Conservation (phyloP, 768 basidiomycete species). For the Kwoniella sp. region DNA sequence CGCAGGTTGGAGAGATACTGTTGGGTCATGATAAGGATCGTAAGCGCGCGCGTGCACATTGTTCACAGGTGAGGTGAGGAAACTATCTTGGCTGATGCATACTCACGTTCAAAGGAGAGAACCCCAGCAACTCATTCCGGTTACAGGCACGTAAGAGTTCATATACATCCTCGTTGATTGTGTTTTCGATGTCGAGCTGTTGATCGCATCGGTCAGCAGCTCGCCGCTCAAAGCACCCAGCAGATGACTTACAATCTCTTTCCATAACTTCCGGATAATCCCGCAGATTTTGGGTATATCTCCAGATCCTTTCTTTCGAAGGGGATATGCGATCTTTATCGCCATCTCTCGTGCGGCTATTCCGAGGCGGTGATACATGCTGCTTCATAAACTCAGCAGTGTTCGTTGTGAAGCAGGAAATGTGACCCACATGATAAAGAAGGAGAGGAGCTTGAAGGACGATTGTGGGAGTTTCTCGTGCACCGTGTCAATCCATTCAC, state of each 20-base stretch:
- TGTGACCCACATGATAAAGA: slow-evolving; percentile 25
- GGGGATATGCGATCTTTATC: slow-evolving; percentile 17
- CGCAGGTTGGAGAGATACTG: slow-evolving; percentile 33
- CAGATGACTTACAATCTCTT: slow-evolving; percentile 24
- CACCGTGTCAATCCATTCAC: slow-evolving; percentile 29
- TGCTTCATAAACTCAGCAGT: not conserved
- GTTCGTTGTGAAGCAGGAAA: not conserved
- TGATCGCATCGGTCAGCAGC: not conserved
- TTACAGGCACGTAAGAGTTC: slow-evolving; percentile 12
- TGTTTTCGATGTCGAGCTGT: slow-evolving; percentile 16
- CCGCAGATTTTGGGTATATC: slow-evolving; percentile 27
- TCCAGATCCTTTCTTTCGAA: slow-evolving; percentile 21
- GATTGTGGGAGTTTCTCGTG: slow-evolving; percentile 23
- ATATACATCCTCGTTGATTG: slow-evolving; percentile 10
- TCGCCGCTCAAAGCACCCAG: not conserved
- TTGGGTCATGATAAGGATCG: not conserved
- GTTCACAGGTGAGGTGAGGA: no score
- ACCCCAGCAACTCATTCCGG: slow-evolving; percentile 23
- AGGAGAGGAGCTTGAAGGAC: slow-evolving; percentile 30
- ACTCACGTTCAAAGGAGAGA: slow-evolving; percentile 40
- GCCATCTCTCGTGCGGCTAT: slow-evolving; percentile 24
- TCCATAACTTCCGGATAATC: slow-evolving; percentile 22
- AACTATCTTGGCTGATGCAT: no score
- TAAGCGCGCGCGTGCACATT: no score
- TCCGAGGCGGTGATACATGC: slow-evolving; percentile 27